Evolutionary conservation across 768 basidiomycete species (phyloP).

Genomic region (Amanita polypyramis): DNA sequence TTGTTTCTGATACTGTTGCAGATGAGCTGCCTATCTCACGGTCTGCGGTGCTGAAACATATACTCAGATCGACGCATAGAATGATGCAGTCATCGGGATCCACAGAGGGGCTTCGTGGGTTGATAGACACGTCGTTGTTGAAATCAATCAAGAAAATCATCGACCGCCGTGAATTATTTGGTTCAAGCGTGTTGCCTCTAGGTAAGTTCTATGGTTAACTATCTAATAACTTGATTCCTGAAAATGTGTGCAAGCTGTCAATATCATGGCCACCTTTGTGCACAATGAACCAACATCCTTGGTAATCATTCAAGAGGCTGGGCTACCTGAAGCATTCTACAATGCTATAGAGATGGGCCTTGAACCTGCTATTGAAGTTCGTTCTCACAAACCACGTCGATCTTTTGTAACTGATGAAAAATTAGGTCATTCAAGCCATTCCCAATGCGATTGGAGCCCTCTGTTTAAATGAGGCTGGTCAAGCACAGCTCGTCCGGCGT

Average conservation of each 20-base stretch:
- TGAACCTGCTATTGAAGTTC: slow-evolving; percentile 81
- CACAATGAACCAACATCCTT: slow-evolving; percentile 98
- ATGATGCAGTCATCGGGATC: slow-evolving; percentile 97
- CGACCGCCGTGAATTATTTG: slow-evolving; percentile 72
- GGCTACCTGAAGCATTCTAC: slow-evolving; percentile 85
- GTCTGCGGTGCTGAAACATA: slow-evolving; percentile 79
- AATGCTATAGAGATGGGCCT: slow-evolving; percentile 73
- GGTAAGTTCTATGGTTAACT: slow-evolving; percentile 35
- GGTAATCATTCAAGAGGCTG: slow-evolving; percentile 83
- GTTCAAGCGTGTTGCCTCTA: slow-evolving; percentile 75
- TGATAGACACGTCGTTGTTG: slow-evolving; percentile 84
- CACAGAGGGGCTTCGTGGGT: slow-evolving; percentile 86
- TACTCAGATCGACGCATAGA: slow-evolving; percentile 85
- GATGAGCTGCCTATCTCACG: slow-evolving; percentile 68
- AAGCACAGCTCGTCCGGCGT: slow-evolving; percentile 66
- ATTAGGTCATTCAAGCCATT: slow-evolving; percentile 81
- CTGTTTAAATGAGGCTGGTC: slow-evolving; percentile 86
- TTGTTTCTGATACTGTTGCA: neutral
- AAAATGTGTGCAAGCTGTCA: slow-evolving; percentile 50
- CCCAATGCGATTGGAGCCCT: slow-evolving; percentile 94
- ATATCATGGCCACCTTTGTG: slow-evolving; percentile 92
- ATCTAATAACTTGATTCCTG: slow-evolving; percentile 1
- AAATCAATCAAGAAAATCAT: slow-evolving; percentile 85
- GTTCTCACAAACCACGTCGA: slow-evolving; percentile 7
- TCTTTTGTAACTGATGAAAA: slow-evolving; percentile 5